Conservation (phyloP, 441 rosid genomes). For the Hura crepitans region DNA sequence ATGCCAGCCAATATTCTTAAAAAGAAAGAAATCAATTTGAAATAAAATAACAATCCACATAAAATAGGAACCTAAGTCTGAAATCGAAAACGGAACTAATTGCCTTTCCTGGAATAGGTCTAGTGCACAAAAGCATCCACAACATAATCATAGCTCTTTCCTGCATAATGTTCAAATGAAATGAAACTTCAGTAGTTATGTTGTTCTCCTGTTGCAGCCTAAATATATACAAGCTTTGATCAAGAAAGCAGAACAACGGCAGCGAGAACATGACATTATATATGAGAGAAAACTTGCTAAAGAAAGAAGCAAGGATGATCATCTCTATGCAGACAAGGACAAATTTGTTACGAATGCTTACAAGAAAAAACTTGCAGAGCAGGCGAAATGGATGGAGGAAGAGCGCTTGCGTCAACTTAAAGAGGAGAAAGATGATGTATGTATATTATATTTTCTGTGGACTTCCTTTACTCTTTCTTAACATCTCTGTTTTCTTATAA, state of each 20-base stretch:
- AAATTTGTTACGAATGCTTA: constrained; percentile 72
- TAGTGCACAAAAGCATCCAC: too few species aligned
- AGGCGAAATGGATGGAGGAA: constrained; percentile 72
- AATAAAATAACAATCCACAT: too few species aligned
- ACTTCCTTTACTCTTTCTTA: constrained; percentile 4
- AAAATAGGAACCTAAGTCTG: too few species aligned
- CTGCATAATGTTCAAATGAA: too few species aligned
- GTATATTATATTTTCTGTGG: constrained; percentile 27
- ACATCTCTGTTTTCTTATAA: neutral
- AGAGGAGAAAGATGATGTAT: constrained; percentile 91
- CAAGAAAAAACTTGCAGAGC: constrained; percentile 82
- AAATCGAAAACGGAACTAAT: too few species aligned
- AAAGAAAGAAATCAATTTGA: too few species aligned
- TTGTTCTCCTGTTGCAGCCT: constrained; percentile 46
- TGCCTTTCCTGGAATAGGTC: too few species aligned
- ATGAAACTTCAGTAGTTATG: neutral
- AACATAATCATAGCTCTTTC: neutral
- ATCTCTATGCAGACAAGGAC: constrained; percentile 82
- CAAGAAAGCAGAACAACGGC: constrained; percentile 61
- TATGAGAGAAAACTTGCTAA: constrained; percentile 79
- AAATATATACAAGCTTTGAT: constrained; percentile 61
- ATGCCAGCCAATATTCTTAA: too few species aligned
- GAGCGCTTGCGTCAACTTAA: constrained; percentile 62
- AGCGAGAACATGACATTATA: constrained; percentile 65
- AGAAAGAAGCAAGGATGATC: constrained; percentile 81